Base-by-base conservation (phyloP, 345 rosid species). In the Salix udensis region DNA sequence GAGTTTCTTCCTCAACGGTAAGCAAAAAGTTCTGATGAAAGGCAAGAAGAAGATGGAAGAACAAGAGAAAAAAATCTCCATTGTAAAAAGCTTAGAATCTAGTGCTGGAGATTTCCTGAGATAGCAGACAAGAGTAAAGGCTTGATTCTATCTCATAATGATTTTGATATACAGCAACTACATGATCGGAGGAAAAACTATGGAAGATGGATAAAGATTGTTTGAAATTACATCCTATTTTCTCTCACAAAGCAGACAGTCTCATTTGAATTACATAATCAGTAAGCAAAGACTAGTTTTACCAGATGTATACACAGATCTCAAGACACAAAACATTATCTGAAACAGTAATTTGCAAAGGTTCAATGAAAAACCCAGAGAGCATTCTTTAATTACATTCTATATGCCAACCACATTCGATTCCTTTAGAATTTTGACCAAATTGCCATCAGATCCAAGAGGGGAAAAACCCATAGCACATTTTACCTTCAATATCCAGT, bases 401-500 rank as follows among this genome's bases (percentile, higher is more conserved):
- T 34, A 36, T 14, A 31, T 71, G 39, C 12, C 44, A 53, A 53
- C 24, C 15, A 52, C 36, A 10, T 21, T 9, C 37, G 11, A 70
- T 28, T 11, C 28, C 2, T 53, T n/a, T 52, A 64, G 36, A 18
- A 11, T n/a, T 61, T 26, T 42, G 6, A 68, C 26, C 26, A 58
- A 61, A 70, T 40, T 42, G 28, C 6, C 34, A 62, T 40, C 24
- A 71, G 71, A 70, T 61, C 16, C 37, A 4, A 34, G 37, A 34
- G 37, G 37, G 34, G 67, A 53, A 52, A 66, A 14, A 65, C 36
- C 81, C 68, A 67, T 21, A 78, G 4, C 46, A 67, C 31, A 30
- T 39, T 72, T 42, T 61, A 72, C 46, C 48, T 28, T 21, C 72
- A 40, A 66, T 21, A 30, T 44, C 28, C 66, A 55, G 39, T 31